Evolutionary conservation across 352 stramenopile genomes (phyloP), one percentile per base, ranked within the genome.

Genomic region (Phytophthora citrophthora): DNA sequence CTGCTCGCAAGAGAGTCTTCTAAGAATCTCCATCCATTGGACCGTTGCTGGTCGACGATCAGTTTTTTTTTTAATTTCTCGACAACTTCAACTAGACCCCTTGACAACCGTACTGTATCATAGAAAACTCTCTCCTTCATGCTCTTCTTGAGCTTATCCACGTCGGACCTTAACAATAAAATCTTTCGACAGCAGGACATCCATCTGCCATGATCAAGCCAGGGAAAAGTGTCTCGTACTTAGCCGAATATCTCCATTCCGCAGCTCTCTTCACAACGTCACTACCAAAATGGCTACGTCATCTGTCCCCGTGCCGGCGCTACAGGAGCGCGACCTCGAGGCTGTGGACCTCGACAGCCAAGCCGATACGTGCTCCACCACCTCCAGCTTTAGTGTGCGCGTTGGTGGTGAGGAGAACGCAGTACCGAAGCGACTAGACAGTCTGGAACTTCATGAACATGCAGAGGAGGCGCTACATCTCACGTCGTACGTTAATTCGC

Each of bases 401-500:
- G 31, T 50, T 13, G 43, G 23, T 5, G 41, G 34, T 13, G 34
- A 44, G 2, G 16, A 64, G 20, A 58, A 63, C 32, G 18, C 41
- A 4, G 40, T 36, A 23, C 41, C 53, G 26, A 75, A 72, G 57
- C 56, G 43, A 2, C 55, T 75, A 41, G 41, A 70, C 29, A 57
- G 54, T 39, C 64, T 65, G 0, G 43, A 31, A 12, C 46, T 58
- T 41, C 54, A 74, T 45, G 47, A 79, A 16, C 63, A 69, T 26
- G 49, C 52, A 5, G 54, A 72, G n/a, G 39, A 48, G n/a, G 41
- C 66, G 20, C 46, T 68, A 20, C 74, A 86, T 58, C 64, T 86
- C 26, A 80, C 77, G 0, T 88, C 81, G 70, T 86, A 64, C 29
- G 72, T 67, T 9, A 1, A n/a, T 9, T 29, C 4, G 6, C 29